phyloP scores from a whole-genome alignment of 108 stramenopile species.

The Epipyxis sp. region DNA sequence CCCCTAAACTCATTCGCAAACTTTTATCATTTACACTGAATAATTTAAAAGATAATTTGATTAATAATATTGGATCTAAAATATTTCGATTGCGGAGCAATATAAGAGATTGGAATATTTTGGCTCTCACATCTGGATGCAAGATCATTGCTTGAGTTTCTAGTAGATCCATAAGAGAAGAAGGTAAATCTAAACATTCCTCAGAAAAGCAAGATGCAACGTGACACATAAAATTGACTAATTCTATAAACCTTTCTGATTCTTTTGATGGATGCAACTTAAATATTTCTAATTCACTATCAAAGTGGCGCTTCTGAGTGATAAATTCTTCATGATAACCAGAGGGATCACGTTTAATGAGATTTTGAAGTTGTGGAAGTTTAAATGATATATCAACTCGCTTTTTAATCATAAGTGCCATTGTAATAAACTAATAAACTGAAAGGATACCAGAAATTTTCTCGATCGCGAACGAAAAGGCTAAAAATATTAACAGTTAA shows the following conservation, averaged over 20 bases:
- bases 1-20: not conserved
- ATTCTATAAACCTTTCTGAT: conserved; percentile 62
- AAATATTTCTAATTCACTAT: conserved; percentile 48
- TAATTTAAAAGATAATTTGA: conserved; percentile 86
- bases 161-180: conserved; percentile 70
- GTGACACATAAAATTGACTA: conserved; percentile 65
- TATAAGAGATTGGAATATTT: conserved; percentile 78
- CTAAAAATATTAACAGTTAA: no score
- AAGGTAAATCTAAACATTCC: conserved; percentile 72
- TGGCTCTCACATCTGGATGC: conserved; percentile 76
- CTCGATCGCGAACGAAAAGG: no score
- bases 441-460: no score
- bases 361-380: conserved; percentile 85
- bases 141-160: conserved; percentile 54
- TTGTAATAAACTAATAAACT: no score
- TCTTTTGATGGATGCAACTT: conserved; percentile 67
- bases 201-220: conserved; percentile 73
- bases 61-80: conserved; percentile 68
- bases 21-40: conserved; percentile 80
- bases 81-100: conserved; percentile 83
- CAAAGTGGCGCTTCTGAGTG: conserved; percentile 55
- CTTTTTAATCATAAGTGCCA: not conserved
- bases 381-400: not conserved
- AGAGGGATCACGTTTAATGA: conserved; percentile 88
- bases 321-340: conserved; percentile 91